Evolutionary conservation across 2,329 filamentous ascomycete genomes (phyloP), one percentile per base, ranked within the genome.

Genomic region (Talaromyces sp.): DNA sequence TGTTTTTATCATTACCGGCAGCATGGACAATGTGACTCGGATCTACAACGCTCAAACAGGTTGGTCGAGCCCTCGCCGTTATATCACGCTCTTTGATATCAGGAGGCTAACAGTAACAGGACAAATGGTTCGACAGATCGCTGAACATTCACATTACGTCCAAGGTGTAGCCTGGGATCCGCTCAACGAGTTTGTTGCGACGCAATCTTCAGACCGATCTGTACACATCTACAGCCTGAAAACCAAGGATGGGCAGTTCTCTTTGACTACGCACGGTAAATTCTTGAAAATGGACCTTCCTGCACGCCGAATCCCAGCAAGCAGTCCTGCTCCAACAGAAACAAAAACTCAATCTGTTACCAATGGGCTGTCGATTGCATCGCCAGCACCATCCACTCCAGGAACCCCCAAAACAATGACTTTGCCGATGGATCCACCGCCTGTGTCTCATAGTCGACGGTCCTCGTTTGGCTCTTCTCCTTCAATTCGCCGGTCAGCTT

Each of bases 141-240:
- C 94, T 61, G 94, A 98, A 77, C 94, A 98, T 79, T 96, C 92
- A 73, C 95, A 99, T 78, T 99, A 97, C 77, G 95, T 99, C 19
- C 95, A 99, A 80, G 95, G 95, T 58, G 96, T 99, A 7, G 91
- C 95, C 4, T 99, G 95, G 96, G 96, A 99, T 80, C 96, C 95
- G 27, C 81, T 97, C 64, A 98, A 98, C 80, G 95, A 99, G 80
- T 99, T 93, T 77, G 93, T 99, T 67, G 95, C 95, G 43, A 99
- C 95, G 1, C 95, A 99, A 76, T 99, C 95, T 6, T 99, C 95
- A 5, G 95, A 99, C 80, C 90, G 95, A 75, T 97, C 95, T 1
- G 94, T 98, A 15, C 96, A 99, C 78, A 95, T 99, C 70, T 99
- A 99, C 81, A 94, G 91, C 0, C 82, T 99, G 68, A 96, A 92